phyloP scores from a whole-genome alignment of 2,329 filamentous ascomycete species.

The Aspergillus felis region DNA sequence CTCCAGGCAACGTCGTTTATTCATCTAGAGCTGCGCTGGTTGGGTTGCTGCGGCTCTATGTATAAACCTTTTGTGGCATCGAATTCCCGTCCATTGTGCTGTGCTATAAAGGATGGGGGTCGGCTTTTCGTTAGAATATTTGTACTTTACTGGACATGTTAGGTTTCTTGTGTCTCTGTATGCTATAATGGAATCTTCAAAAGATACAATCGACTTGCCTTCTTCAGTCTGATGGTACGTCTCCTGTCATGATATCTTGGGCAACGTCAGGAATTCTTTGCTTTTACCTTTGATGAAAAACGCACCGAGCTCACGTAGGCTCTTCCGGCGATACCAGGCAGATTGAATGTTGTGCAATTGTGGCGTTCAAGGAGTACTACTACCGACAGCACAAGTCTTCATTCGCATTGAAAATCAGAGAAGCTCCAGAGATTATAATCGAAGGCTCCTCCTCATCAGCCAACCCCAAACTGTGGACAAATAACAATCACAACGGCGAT shows the following conservation, averaged over 20 bases:
- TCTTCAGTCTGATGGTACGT: not conserved
- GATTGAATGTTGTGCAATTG: too few relatives aligned
- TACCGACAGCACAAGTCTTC: not conserved
- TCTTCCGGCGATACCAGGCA: too few relatives aligned
- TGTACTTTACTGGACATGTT: constrained; percentile 30
- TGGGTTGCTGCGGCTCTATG: not conserved
- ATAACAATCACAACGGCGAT: not conserved
- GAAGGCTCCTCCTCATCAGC: too few relatives aligned
- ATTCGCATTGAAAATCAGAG: not conserved
- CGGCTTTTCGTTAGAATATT: constrained; percentile 17
- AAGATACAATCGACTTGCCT: constrained; percentile 1
- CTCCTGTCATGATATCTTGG: not conserved
- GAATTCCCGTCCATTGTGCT: constrained; percentile 8
- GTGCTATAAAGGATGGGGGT: constrained; percentile 22
- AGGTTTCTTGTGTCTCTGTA: constrained; percentile 25
- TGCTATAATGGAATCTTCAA: constrained; percentile 30
- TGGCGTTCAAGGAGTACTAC: not conserved
- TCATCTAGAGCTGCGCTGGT: not conserved
- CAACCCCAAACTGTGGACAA: not conserved
- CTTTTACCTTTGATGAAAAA: not conserved
- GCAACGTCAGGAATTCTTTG: not conserved
- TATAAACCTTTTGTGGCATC: constrained; percentile 1
- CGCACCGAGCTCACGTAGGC: too few relatives aligned
- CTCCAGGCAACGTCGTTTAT: not conserved
- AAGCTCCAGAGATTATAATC: not conserved